Base-by-base conservation (phyloP, 148 eudicot genomes). In the Dianthus caryophyllus region DNA sequence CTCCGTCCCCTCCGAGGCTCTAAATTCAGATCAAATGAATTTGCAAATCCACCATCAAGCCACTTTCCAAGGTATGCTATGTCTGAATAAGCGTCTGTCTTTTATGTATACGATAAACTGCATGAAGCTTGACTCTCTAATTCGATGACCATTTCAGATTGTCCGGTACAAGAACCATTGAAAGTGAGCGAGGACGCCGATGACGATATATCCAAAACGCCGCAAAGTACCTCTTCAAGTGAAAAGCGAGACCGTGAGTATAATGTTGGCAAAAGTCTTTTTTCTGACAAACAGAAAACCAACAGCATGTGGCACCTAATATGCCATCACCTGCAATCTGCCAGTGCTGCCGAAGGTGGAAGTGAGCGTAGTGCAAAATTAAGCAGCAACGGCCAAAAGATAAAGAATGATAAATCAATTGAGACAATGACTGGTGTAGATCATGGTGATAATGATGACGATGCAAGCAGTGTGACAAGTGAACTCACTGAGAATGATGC, bases 271-370 rank as follows among this genome's bases (percentile, higher is more conserved):
- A 30, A 71, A 66, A 61, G 65, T 47, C 59, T 67, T 13, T n/a
- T 65, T 38, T 62, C 61, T 72, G 87, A 79, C 58, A 81, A 70
- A 52, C 79, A 86, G 55, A 88, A 90, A 49, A 68, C 75, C 29
- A 76, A 80, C 56, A 80, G 79, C 64, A 90, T 94, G 96, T 94
- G 99, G 99, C 90, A 84, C 72, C 76, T 86, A 77, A 80, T 90
- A 68, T 86, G 80, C 76, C 90, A 82, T 65, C 96, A 90, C 56
- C 83, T 87, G 31, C 80, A 79, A 70, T 84, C 96, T 21, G 81
- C 68, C 20, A 74, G 78, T 36, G 81, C 57, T 51, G 76, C 61
- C 21, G 88, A 82, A 83, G 75, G 76, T 48, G 95, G 80, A 66
- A 76, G 57, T 73, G 67, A 75, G 27, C 74, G 54, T 6, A 36